These are phyloP conservation scores for Cladophialophora immunda DNA, from an alignment of 2,329 filamentous ascomycete species.

Conservation along the genomic window DNA sequence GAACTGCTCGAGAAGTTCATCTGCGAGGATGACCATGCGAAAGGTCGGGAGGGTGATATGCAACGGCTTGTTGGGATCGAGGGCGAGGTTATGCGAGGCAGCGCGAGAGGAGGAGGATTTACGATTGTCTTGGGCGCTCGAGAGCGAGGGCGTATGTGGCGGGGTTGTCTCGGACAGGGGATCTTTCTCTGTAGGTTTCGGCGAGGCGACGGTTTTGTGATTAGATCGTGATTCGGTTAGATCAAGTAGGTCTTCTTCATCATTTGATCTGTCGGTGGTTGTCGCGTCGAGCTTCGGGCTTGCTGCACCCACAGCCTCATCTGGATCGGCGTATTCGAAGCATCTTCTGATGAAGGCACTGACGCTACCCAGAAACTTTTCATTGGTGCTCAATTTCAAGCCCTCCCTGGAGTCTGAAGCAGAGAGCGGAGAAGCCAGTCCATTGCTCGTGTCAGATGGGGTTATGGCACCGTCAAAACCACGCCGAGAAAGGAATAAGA, in stretches of 20 bases:
- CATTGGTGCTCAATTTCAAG: conserved; percentile 71
- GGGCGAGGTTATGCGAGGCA: conserved; percentile 81
- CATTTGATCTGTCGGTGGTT: conserved; percentile 8
- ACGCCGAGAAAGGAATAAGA: conserved; percentile 89
- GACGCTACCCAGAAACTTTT: conserved; percentile 89
- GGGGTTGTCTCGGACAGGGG: conserved; percentile 38
- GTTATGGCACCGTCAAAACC: conserved; percentile 80
- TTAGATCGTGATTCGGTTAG: conserved; percentile 48
- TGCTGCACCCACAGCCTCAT: conserved; percentile 73
- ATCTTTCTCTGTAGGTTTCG: conserved; percentile 35
- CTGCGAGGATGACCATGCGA: conserved; percentile 96
- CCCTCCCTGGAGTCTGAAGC: conserved; percentile 39
- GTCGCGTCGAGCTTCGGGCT: conserved; percentile 57
- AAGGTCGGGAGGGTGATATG: conserved; percentile 98
- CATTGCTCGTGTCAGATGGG: conserved; percentile 67
- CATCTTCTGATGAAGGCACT: conserved; percentile 95
- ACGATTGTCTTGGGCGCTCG: conserved; percentile 12
- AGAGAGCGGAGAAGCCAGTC: conserved; percentile 48
- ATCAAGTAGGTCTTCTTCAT: conserved; percentile 53
- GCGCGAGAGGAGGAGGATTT: conserved; percentile 48
- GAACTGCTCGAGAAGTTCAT: conserved; percentile 94
- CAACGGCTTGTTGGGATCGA: conserved; percentile 91
- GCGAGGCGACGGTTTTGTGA: conserved; percentile 39
- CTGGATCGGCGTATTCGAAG: conserved; percentile 97
- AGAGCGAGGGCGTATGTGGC: conserved; percentile 29